Conservation (phyloP, 2,329 filamentous ascomycete genomes). For the Mycogone perniciosa region DNA sequence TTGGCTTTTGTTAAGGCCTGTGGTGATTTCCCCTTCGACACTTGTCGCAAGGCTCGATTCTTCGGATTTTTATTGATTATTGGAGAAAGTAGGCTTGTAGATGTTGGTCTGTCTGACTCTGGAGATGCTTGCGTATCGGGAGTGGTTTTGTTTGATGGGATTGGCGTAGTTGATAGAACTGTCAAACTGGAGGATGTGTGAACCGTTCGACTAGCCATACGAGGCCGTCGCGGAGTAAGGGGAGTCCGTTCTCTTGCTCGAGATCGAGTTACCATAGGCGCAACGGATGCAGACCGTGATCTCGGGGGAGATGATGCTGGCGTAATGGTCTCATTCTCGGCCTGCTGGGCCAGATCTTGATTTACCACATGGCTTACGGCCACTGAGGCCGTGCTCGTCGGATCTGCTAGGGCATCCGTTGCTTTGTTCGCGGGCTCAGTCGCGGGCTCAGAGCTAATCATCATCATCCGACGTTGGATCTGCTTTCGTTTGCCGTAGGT, state of each 20-base stretch:
- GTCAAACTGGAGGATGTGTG: slow-evolving; percentile 35
- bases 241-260: slow-evolving; percentile 16
- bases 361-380: background rate
- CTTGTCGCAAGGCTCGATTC: slow-evolving; percentile 14
- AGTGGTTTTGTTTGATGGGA: slow-evolving; percentile 30
- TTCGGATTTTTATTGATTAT: slow-evolving; percentile 15
- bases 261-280: background rate
- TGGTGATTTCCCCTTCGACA: slow-evolving; percentile 23
- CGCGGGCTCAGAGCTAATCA: slow-evolving; percentile 1
- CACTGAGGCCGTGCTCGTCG: background rate
- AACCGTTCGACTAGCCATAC: slow-evolving; percentile 6
- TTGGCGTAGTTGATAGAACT: slow-evolving; percentile 34
- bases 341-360: background rate
- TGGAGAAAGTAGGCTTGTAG: slow-evolving; percentile 21
- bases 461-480: background rate
- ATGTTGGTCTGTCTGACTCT: slow-evolving; percentile 17
- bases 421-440: background rate
- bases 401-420: too few relatives aligned
- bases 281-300: background rate
- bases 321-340: background rate
- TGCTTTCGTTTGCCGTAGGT: slow-evolving; percentile 2
- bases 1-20: slow-evolving; percentile 18
- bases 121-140: slow-evolving; percentile 30
- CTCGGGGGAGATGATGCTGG: background rate
- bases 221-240: slow-evolving; percentile 19